Evolutionary conservation across 768 basidiomycete species (phyloP).

Genomic region (Calocera viscosa): DNA sequence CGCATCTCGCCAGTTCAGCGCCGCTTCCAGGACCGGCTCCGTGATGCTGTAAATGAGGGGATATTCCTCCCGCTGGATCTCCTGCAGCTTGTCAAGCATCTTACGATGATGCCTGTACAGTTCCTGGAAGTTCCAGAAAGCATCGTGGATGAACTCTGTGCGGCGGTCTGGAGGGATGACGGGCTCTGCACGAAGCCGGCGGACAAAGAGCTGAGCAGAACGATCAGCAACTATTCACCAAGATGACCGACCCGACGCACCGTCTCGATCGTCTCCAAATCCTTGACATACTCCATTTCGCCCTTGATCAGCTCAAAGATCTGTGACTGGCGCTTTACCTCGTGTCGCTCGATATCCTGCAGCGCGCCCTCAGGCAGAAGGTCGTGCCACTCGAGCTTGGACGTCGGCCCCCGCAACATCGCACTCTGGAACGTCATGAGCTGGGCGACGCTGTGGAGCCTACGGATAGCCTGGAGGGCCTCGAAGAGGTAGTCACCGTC

Average conservation of each 20-base stretch:
- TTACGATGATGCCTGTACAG: slow-evolving; percentile 60
- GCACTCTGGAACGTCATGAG: slow-evolving; percentile 81
- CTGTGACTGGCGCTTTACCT: slow-evolving; percentile 74
- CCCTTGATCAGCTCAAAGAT: slow-evolving; percentile 93
- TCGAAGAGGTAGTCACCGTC: slow-evolving; percentile 74
- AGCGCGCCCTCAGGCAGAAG: slow-evolving; percentile 58
- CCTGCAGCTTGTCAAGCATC: slow-evolving; percentile 67
- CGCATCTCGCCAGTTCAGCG: slow-evolving; percentile 80
- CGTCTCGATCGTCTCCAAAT: slow-evolving; percentile 71
- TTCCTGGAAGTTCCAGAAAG: slow-evolving; percentile 78
- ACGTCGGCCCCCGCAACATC: slow-evolving; percentile 67
- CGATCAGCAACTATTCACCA: background rate
- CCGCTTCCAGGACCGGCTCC: slow-evolving; percentile 74
- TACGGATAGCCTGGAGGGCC: slow-evolving; percentile 73
- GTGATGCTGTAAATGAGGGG: slow-evolving; percentile 68
- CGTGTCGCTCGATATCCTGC: slow-evolving; percentile 51
- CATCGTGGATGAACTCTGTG: slow-evolving; percentile 67
- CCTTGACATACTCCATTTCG: slow-evolving; percentile 89
- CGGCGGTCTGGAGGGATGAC: slow-evolving; percentile 62
- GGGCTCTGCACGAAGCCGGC: slow-evolving; percentile 55
- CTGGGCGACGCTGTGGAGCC: slow-evolving; percentile 66
- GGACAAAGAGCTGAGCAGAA: slow-evolving; percentile 60
- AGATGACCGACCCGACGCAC: slow-evolving; percentile 32
- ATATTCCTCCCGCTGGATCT: slow-evolving; percentile 79
- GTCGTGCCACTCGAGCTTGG: slow-evolving; percentile 86